Conservation (phyloP, 495 filamentous ascomycete species). For the Lepraria neglecta region DNA sequence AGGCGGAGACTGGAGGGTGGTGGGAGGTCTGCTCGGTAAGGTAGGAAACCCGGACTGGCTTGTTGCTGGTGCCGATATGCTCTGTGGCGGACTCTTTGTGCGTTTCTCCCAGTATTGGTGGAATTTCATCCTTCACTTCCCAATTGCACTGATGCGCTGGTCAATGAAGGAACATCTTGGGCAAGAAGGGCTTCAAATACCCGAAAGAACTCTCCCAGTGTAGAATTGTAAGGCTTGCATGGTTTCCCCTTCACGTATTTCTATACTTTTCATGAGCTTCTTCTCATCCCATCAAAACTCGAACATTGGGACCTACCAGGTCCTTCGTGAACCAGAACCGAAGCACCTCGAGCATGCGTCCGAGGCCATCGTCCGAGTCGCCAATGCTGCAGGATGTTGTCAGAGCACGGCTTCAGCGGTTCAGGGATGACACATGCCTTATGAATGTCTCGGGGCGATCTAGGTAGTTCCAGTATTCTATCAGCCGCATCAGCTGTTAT, state of each 20-base stretch:
- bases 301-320: conserved; percentile 46
- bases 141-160: conserved; percentile 66
- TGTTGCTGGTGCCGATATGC: conserved; percentile 38
- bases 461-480: conserved; percentile 98
- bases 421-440: conserved; percentile 42
- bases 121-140: conserved; percentile 68
- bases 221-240: conserved; percentile 97
- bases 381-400: conserved; percentile 63
- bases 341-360: conserved; percentile 86
- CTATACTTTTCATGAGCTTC: conserved; percentile 34
- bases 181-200: conserved; percentile 37
- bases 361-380: conserved; percentile 81
- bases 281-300: background rate
- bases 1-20: conserved; percentile 94
- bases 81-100: conserved; percentile 32
- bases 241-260: conserved; percentile 99
- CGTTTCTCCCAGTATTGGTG: conserved; percentile 41
- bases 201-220: conserved; percentile 95
- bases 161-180: conserved; percentile 8
- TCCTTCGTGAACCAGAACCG: conserved; percentile 99
- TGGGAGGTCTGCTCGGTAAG: conserved; percentile 98
- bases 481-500: conserved; percentile 23
- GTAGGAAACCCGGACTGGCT: conserved; percentile 73
- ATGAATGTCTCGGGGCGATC: conserved; percentile 93
- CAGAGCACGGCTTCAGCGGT: conserved; percentile 33